Percentiles rank a stretch among this genome's conserved stretches.
Conservation (phyloP, 225 moss, liverwort and hornwort species). For the Ulota crispa region DNA sequence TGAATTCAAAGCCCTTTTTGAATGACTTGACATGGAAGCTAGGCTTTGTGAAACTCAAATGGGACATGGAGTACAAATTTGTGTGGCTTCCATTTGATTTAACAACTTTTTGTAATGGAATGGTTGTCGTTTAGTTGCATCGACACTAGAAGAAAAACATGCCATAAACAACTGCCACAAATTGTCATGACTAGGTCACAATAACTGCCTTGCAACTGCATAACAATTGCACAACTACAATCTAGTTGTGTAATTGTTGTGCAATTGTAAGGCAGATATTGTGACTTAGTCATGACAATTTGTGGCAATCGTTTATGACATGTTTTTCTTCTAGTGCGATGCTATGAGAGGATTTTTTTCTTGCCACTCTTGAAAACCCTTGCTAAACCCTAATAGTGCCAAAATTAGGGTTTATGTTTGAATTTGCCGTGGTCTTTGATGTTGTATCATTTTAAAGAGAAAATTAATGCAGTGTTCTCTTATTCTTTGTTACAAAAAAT, state of each 20-base stretch:
- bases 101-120: neutral
- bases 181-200: too few relatives aligned
- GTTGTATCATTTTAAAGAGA: neutral
- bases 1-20: slow-evolving; percentile 93
- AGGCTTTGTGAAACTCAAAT: slow-evolving; percentile 95
- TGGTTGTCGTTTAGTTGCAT: too few relatives aligned
- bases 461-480: neutral
- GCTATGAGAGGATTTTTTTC: neutral
- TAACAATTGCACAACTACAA: too few relatives aligned
- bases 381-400: slow-evolving; percentile 16
- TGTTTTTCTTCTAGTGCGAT: too few relatives aligned
- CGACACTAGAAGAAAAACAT: too few relatives aligned
- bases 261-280: too few relatives aligned
- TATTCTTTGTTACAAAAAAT: neutral
- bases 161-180: too few relatives aligned
- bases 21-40: slow-evolving; percentile 97
- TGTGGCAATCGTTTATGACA: too few relatives aligned
- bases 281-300: too few relatives aligned
- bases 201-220: too few relatives aligned
- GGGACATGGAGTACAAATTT: slow-evolving; percentile 99
- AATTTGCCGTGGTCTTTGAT: neutral
- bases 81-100: neutral
- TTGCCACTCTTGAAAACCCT: neutral
- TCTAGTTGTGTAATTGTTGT: too few relatives aligned
- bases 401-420: slow-evolving; percentile 27